Evolutionary conservation across 179 eudicot species (phyloP), one percentile per base, ranked within the genome.

Genomic region (Beta corolliflora): DNA sequence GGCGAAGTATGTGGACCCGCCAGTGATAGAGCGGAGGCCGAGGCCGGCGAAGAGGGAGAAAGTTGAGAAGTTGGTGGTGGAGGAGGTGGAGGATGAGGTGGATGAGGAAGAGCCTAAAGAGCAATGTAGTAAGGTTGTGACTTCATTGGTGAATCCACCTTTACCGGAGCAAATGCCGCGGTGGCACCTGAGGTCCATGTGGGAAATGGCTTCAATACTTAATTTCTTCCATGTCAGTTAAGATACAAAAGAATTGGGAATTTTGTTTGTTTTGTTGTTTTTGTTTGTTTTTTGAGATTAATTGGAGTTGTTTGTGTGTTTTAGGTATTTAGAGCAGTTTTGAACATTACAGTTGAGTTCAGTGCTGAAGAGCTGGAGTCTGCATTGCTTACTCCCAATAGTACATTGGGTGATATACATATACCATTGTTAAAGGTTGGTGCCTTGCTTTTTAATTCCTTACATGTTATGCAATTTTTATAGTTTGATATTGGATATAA

Each of bases 331-430:
- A 87, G 95, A 88, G 89, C 89, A 29, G 85, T 95, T 75, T 87
- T 95, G 88, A 92, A 92, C 72, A 89, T 95, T 72, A 86, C 86
- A 58, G 90, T 79, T 63, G 99, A 95, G 84, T 94, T 95, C 76
- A 92, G 93, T 41, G 98, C 88, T 0, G 99, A 95, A 88, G 99
- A 95, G 90, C 85, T 95, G 82, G 99, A 95, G 88, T 90, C 99
- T 44, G 94, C 99, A 64, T 87, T 95, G 92, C 88, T 95, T 64
- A 84, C 86, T 61, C 98, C 99, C 36, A 94, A 94, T 84, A 86
- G 78, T 76, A 92, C 94, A n/a, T 82, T 95, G 91, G 91, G 88
- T 75, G 95, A 89, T 71, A 82, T 95, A 65, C 99, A 95, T 82
- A 92, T 95, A 64, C 99, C 99, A 55, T 82, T 95, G 87, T 79